phyloP scores from a whole-genome alignment of 139 green algal genomes.

The Penium margaritaceum region DNA sequence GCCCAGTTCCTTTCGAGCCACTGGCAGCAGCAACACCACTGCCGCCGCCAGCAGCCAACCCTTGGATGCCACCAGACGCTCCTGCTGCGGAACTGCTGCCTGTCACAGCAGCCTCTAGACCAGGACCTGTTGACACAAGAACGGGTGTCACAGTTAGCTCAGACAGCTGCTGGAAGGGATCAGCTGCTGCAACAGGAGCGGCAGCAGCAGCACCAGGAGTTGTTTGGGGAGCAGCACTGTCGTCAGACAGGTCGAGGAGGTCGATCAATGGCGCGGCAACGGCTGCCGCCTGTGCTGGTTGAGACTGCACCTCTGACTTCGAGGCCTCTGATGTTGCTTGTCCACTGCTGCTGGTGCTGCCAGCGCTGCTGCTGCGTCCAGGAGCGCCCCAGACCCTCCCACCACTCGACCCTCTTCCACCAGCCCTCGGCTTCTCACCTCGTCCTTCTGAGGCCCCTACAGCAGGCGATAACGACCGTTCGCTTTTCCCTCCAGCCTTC shows the following conservation, averaged over 20 bases:
- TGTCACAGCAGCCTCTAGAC: not conserved
- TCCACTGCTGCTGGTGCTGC: not conserved
- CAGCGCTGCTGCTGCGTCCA: not conserved
- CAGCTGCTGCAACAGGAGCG: not conserved
- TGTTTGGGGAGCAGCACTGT: not conserved
- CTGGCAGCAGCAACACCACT: no score
- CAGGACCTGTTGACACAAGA: not conserved
- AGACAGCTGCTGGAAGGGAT: slow-evolving; percentile 39
- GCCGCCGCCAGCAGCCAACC: no score
- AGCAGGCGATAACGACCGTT: no score
- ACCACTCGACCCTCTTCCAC: no score
- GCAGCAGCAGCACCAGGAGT: not conserved
- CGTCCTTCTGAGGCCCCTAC: no score
- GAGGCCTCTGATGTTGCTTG: slow-evolving; percentile 1
- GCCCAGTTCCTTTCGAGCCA: no score
- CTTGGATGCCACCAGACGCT: no score
- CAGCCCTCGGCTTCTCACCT: no score
- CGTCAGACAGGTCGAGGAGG: slow-evolving; percentile 19
- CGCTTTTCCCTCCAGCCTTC: not conserved
- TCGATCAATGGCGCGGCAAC: slow-evolving; percentile 21
- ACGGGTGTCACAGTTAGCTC: not conserved
- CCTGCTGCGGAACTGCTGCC: no score
- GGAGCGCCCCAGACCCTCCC: no score
- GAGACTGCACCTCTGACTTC: slow-evolving; percentile 9
- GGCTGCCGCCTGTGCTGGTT: slow-evolving; percentile 1